Conservation (phyloP, 2,329 filamentous ascomycete species). For the Fusarium hainanense region DNA sequence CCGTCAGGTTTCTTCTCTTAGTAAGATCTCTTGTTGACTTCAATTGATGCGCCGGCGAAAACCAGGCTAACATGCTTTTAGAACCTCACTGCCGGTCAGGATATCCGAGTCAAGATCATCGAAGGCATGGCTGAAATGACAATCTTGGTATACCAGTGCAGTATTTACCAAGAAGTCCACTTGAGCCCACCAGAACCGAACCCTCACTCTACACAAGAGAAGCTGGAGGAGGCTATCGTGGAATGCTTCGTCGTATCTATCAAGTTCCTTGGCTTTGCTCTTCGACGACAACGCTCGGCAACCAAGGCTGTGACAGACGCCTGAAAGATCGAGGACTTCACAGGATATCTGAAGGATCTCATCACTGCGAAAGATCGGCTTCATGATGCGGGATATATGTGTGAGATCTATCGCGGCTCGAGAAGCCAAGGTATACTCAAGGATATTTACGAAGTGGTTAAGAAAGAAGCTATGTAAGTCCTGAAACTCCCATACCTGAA, state of each 20-base stretch:
- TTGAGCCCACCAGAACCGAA: accelerated
- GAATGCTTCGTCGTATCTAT: background rate
- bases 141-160: background rate
- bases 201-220: accelerated
- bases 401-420: background rate
- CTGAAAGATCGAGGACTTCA: background rate
- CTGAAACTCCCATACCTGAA: no score
- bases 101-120: background rate
- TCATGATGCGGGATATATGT: background rate
- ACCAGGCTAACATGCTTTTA: background rate
- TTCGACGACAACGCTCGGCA: background rate
- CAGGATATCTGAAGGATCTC: background rate
- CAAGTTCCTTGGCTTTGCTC: background rate
- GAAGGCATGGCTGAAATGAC: background rate
- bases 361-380: accelerated
- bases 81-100: background rate
- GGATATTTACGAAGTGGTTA: accelerated
- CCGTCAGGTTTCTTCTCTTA: background rate
- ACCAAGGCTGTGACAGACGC: background rate
- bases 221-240: accelerated
- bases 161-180: background rate
- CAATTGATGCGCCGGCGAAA: no score
- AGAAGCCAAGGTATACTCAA: background rate
- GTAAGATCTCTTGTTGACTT: background rate
- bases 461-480: background rate